Percentiles rank a stretch among this genome's conserved stretches.
Evolutionary conservation across 78 protist species (phyloP).

Genomic region (Dictyostelium brefeldianum): DNA sequence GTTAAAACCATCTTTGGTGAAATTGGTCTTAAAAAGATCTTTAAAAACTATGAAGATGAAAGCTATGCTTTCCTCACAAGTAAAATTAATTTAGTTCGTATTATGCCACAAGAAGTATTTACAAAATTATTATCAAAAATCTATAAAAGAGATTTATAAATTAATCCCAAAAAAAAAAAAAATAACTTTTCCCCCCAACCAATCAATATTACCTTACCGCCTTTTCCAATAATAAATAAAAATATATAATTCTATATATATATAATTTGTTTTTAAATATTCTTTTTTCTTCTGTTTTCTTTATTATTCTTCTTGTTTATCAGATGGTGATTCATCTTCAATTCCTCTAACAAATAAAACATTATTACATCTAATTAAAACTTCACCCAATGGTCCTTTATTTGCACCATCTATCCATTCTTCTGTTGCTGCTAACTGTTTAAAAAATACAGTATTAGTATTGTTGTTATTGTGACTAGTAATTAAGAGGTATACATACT

Average conservation of each 20-base stretch:
- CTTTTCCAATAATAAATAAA: neutral
- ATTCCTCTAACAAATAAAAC: constrained; percentile 81
- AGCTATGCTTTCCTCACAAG: neutral
- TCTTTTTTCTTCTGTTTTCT: neutral
- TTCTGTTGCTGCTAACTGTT: constrained; percentile 82
- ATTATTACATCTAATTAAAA: constrained; percentile 85
- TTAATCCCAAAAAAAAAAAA: neutral
- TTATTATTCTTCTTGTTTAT: no score
- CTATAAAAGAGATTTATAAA: constrained; percentile 77
- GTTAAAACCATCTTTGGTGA: constrained; percentile 56
- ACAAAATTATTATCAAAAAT: constrained; percentile 69
- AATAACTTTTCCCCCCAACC: neutral
- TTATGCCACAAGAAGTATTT: constrained; percentile 87
- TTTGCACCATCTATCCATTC: constrained; percentile 81
- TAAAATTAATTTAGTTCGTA: constrained; percentile 65
- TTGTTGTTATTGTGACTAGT: no score
- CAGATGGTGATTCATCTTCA: neutral
- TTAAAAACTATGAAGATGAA: constrained; percentile 54
- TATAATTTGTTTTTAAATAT: neutral
- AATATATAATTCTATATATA: neutral
- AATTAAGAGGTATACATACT: neutral
- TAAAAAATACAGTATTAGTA: no score
- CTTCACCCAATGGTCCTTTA: constrained; percentile 80
- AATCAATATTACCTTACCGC: no score
- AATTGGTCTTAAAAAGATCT: constrained; percentile 54